Percentiles rank a stretch among this genome's conserved stretches.
Evolutionary conservation across 1,284 basidiomycete genomes (phyloP).

Genomic region (Cutaneotrichosporon sp.): DNA sequence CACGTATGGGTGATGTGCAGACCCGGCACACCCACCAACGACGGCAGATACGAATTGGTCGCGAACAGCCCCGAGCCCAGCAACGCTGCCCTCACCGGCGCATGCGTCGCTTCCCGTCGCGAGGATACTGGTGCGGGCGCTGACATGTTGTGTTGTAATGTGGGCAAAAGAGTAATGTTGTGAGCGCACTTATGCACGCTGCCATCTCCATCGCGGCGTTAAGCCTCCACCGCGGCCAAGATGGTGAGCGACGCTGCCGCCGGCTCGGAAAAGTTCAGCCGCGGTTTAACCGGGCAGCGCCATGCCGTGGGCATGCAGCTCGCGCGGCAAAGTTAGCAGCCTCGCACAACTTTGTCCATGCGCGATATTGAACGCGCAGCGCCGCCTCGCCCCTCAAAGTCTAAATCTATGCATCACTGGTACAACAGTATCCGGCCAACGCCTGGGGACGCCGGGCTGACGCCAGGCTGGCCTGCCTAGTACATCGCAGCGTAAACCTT

Average conservation of each 20-base stretch:
- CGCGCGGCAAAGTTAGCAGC: too few relatives aligned
- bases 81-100: slow-evolving; percentile 27
- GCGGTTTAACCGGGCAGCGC: too few relatives aligned
- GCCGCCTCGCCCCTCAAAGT: too few relatives aligned
- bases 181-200: neutral
- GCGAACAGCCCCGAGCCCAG: slow-evolving; percentile 45
- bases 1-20: slow-evolving; percentile 62
- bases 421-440: neutral
- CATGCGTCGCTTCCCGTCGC: neutral
- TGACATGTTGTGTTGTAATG: neutral
- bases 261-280: too few relatives aligned
- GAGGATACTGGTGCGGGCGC: neutral
- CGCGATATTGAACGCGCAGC: too few relatives aligned
- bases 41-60: slow-evolving; percentile 61
- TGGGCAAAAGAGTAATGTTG: neutral
- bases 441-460: too few relatives aligned
- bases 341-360: too few relatives aligned
- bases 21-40: slow-evolving; percentile 55
- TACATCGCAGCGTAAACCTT: slow-evolving; percentile 28
- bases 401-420: neutral
- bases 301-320: too few relatives aligned
- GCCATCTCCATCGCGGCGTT: too few relatives aligned
- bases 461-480: too few relatives aligned
- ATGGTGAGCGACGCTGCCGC: neutral
- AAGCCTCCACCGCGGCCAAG: too few relatives aligned